phyloP scores from a whole-genome alignment of 177 flowering plant species.

The Telopea speciosissima region DNA sequence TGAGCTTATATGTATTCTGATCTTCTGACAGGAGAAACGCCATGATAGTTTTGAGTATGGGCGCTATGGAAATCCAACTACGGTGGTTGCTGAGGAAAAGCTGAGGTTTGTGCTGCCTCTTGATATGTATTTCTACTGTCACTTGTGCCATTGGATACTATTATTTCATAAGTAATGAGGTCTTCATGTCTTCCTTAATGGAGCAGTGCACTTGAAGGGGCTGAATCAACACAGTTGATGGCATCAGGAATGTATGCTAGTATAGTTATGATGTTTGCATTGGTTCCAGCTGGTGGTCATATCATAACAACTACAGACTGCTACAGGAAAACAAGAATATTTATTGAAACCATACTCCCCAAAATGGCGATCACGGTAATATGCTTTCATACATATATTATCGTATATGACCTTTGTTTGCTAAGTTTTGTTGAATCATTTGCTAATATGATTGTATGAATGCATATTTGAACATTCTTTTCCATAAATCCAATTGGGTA shows the following conservation, averaged over 20 bases:
- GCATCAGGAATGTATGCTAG: slow-evolving; percentile 99
- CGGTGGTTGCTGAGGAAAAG: slow-evolving; percentile 71
- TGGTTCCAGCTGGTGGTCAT: slow-evolving; percentile 95
- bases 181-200: slow-evolving; percentile 4
- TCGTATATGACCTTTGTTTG: not conserved
- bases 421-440: not conserved
- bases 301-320: slow-evolving; percentile 96
- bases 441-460: too few species aligned
- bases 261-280: slow-evolving; percentile 73
- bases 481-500: too few species aligned
- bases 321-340: slow-evolving; percentile 83
- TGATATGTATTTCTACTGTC: not conserved
- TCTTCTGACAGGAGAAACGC: slow-evolving; percentile 60
- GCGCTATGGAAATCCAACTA: slow-evolving; percentile 93
- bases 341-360: slow-evolving; percentile 81
- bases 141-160: not conserved
- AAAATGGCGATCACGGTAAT: slow-evolving; percentile 82
- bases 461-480: too few species aligned
- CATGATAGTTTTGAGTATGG: slow-evolving; percentile 84
- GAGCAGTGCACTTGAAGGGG: slow-evolving; percentile 89
- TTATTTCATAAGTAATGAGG: not conserved
- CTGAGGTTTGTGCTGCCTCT: slow-evolving; percentile 45
- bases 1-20: too few species aligned
- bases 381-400: not conserved
- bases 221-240: slow-evolving; percentile 79